Conservation (phyloP, 495 filamentous ascomycete species). For the Corynascus novoguineensis region DNA sequence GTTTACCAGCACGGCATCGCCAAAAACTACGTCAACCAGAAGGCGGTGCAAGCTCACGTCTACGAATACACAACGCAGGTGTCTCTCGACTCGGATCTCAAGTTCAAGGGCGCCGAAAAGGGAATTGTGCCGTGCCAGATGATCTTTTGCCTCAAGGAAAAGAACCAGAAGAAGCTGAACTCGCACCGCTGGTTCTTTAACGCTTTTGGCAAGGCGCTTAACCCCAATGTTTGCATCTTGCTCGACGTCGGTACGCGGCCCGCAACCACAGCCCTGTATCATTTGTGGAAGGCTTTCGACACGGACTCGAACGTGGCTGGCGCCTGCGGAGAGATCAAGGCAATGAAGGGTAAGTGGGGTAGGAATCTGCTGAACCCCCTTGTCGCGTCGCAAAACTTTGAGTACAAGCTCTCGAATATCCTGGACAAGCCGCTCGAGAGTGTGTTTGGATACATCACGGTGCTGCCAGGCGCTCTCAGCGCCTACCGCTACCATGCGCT, state of each 20-base stretch:
- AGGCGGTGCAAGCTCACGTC: constrained; percentile 79
- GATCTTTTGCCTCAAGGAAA: constrained; percentile 97
- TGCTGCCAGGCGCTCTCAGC: constrained; percentile 87
- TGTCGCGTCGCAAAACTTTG: constrained; percentile 96
- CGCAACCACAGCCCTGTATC: constrained; percentile 80
- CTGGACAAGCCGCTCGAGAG: constrained; percentile 95
- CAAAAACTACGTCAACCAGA: constrained; percentile 94
- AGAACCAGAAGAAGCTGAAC: constrained; percentile 97
- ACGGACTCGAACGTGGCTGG: constrained; percentile 94
- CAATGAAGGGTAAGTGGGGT: constrained; percentile 81
- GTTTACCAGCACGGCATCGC: constrained; percentile 99
- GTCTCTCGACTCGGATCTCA: constrained; percentile 86
- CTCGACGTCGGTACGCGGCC: constrained; percentile 95
- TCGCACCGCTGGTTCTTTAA: constrained; percentile 99
- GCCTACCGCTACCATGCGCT: constrained; percentile 96
- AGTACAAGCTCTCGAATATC: constrained; percentile 99
- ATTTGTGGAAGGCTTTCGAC: constrained; percentile 98
- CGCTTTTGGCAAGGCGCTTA: constrained; percentile 86
- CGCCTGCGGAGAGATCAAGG: constrained; percentile 95
- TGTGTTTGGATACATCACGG: constrained; percentile 97
- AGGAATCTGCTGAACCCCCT: constrained; percentile 86
- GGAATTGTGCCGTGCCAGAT: constrained; percentile 98
- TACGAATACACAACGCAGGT: constrained; percentile 99
- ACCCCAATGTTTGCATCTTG: constrained; percentile 93
- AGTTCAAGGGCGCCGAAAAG: constrained; percentile 99